phyloP scores from a whole-genome alignment of 2,329 filamentous ascomycete genomes.

The Aspergillus felis region DNA sequence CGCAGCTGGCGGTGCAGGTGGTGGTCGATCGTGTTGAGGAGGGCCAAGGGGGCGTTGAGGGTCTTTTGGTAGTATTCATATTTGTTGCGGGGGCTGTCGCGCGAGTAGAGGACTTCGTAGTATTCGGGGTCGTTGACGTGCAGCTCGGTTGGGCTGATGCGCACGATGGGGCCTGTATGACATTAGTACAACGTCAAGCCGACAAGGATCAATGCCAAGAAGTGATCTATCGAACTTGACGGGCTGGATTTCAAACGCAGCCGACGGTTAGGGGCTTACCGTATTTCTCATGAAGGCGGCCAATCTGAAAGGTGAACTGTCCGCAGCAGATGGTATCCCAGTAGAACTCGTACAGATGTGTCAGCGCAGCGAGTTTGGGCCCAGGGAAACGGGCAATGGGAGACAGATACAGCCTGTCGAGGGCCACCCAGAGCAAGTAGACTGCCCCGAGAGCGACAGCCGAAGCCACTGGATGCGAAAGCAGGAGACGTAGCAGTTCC shows the following conservation, averaged over 20 bases:
- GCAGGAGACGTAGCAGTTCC: conserved; percentile 2
- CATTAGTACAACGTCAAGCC: not conserved
- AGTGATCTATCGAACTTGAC: not conserved
- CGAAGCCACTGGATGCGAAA: not conserved
- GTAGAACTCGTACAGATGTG: conserved; percentile 24
- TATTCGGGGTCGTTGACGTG: conserved; percentile 28
- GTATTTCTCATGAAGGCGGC: conserved; percentile 22
- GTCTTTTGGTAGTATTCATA: conserved; percentile 24
- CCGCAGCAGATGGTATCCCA: conserved; percentile 22
- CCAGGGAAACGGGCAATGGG: conserved; percentile 23
- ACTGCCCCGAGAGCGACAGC: conserved; percentile 3
- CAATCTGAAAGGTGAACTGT: conserved; percentile 20
- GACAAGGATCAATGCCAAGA: not conserved
- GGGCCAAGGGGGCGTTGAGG: conserved; percentile 26
- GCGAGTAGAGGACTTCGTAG: conserved; percentile 29
- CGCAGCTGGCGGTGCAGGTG: conserved; percentile 29
- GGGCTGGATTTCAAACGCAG: not conserved
- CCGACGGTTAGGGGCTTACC: conserved; percentile 9
- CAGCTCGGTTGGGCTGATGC: conserved; percentile 30
- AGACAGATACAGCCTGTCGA: conserved; percentile 20
- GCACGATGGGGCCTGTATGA: conserved; percentile 28
- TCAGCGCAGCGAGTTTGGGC: conserved; percentile 20
- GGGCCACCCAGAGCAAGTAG: conserved; percentile 9
- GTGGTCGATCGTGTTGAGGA: conserved; percentile 30
- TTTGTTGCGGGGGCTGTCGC: conserved; percentile 28